Percentiles rank a stretch among this genome's conserved stretches.
phyloP scores from a whole-genome alignment of 2,329 filamentous ascomycete species.

The Rhynchosporium agropyri region DNA sequence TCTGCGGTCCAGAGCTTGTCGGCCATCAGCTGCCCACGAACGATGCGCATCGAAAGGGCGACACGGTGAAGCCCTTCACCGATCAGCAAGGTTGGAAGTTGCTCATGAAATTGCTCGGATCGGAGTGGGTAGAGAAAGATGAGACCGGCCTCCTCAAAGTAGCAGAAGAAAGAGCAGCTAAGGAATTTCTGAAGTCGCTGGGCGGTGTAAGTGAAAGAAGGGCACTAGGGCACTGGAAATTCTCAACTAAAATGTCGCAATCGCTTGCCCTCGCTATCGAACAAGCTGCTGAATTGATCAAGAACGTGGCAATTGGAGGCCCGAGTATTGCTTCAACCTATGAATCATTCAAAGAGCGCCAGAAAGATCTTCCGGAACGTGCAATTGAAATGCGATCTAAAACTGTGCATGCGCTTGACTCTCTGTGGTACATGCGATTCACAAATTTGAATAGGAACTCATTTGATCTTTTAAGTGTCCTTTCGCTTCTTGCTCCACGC shows the following conservation, averaged over 20 bases:
- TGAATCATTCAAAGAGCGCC: conserved; percentile 26
- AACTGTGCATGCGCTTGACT: conserved; percentile 24
- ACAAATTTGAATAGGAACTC: conserved; percentile 22
- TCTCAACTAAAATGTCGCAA: no score
- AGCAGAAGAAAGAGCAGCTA: conserved; percentile 27
- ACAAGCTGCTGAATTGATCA: conserved; percentile 27
- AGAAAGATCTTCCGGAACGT: conserved; percentile 24
- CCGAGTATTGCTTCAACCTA: conserved; percentile 22
- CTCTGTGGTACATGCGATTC: conserved; percentile 32
- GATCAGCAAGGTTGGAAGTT: conserved; percentile 30
- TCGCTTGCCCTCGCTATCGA: conserved; percentile 28
- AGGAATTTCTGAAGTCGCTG: conserved; percentile 22
- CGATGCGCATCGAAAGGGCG: conserved; percentile 29
- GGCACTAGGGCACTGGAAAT: no score
- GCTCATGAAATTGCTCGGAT: conserved; percentile 30
- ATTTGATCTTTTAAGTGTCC: conserved; percentile 26
- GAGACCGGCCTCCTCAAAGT: conserved; percentile 21
- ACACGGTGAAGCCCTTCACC: conserved; percentile 33
- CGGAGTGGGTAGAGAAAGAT: conserved; percentile 28
- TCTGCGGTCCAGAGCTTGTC: conserved; percentile 29
- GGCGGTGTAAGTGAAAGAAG: conserved; percentile 14
- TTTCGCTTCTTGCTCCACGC: conserved; percentile 30
- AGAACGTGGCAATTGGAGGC: conserved; percentile 22
- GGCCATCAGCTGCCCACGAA: conserved; percentile 16
- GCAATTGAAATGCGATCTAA: conserved; percentile 16